Conservation (phyloP, 108 stramenopile species). For the Pelagomonas calceolata region DNA sequence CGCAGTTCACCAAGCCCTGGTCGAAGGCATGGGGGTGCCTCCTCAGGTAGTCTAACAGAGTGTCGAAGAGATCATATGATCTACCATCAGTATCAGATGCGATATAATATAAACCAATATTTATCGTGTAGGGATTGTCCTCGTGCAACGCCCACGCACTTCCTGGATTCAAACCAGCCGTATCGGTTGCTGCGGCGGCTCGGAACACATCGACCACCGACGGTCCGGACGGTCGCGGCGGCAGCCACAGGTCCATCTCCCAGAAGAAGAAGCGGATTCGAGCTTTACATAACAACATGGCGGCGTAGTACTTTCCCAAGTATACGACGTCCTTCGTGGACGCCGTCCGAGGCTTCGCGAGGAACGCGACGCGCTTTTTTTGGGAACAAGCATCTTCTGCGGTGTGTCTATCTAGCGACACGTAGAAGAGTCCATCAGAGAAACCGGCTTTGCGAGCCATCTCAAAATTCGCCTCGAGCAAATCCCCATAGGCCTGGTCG, state of each 20-base stretch:
- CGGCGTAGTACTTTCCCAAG: neutral
- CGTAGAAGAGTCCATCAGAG: neutral
- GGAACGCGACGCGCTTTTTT: neutral
- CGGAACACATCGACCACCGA: neutral
- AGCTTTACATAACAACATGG: neutral
- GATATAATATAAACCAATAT: neutral
- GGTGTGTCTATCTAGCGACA: neutral
- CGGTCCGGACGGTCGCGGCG: neutral
- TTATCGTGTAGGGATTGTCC: neutral
- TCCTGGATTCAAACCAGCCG: neutral
- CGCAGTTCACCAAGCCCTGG: neutral
- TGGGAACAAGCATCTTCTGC: neutral
- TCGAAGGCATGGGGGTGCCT: neutral
- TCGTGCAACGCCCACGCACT: neutral
- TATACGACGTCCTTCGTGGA: neutral
- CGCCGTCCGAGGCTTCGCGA: neutral
- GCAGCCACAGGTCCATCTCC: neutral
- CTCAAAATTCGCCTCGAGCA: neutral
- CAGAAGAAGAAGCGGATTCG: neutral
- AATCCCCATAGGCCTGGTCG: neutral
- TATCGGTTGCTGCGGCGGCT: neutral
- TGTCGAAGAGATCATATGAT: neutral
- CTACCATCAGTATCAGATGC: too few relatives aligned
- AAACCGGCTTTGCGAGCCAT: neutral
- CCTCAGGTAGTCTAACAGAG: neutral